Evolutionary conservation across 1,139 yeast species (phyloP).

Genomic region (Meyerozyma elateridarum): DNA sequence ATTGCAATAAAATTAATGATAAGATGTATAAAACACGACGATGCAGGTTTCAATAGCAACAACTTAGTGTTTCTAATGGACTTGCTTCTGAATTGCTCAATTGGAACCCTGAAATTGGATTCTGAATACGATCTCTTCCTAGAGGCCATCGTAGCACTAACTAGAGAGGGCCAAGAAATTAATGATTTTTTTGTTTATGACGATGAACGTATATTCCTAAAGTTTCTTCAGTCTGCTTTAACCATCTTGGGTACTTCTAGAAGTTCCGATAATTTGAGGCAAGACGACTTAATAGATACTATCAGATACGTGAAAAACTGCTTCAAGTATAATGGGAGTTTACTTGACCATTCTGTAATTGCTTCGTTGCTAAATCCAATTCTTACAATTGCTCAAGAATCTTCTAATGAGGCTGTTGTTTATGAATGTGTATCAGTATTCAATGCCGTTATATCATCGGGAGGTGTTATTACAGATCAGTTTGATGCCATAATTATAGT

Average conservation of each 20-base stretch:
- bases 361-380: neutral
- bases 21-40: conserved; percentile 54
- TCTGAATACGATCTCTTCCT: conserved; percentile 51
- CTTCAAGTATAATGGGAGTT: neutral
- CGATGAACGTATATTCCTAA: conserved; percentile 20
- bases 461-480: neutral
- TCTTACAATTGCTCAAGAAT: neutral
- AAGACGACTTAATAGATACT: neutral
- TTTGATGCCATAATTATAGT: neutral
- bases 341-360: neutral
- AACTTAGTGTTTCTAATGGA: conserved; percentile 58
- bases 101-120: conserved; percentile 32
- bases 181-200: conserved; percentile 53
- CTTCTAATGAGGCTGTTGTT: neutral
- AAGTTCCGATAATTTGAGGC: neutral
- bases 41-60: conserved; percentile 35
- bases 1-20: conserved; percentile 51
- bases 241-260: neutral
- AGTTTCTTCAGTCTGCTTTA: neutral
- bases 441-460: neutral
- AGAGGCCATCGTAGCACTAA: conserved; percentile 45
- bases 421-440: neutral
- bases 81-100: conserved; percentile 43
- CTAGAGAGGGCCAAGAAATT: conserved; percentile 59
- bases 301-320: neutral